Evolutionary conservation across 2,329 filamentous ascomycete species (phyloP), one percentile per base, ranked within the genome.

Genomic region (Ustulina deusta): DNA sequence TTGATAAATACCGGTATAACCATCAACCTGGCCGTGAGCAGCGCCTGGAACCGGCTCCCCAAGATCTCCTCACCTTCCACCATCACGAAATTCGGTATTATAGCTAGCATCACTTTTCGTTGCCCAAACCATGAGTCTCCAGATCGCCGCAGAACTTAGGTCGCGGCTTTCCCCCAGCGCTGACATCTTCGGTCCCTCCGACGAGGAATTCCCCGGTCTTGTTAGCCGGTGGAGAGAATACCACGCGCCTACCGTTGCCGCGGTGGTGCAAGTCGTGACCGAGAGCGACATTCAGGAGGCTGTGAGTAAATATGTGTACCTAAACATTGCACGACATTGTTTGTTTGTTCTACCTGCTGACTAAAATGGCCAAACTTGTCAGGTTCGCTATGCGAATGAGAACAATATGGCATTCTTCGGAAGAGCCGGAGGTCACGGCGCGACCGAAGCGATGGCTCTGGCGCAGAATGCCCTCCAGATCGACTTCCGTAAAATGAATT

Each of bases 401-500:
- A 51, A 67, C n/a, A 63, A 61, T 9, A 65, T 71, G n/a, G 70
- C 74, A 4, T 76, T 76, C 17, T 38, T 74, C 15, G 73, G 68
- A 15, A 63, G 73, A 27, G 52, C 73, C 0, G 74, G 73, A 22
- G 73, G 74, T 15, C 73, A 76, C 29, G 73, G 74, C 27, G 71
- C 71, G 25, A 76, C 72, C 0, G 69, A 72, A 49, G 51, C 72
- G 2, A 40, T 76, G 13, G 66, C 56, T 0, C 20, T 58, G 1
- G 73, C 71, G 5, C 64, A 63, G 29, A 55, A 71, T 48, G 70
- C 72, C 15, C 72, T 74, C 25, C 70, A 73, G 34, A 71, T 76
- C n/a, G 73, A 74, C 20, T 61, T 74, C n/a, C 73, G 76, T 25
- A 42, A 66, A 32, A 60, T 81, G 32, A 75, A 74, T 46, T 58